Evolutionary conservation across 495 filamentous ascomycete genomes (phyloP).

Genomic region (Aspergillus affinis): DNA sequence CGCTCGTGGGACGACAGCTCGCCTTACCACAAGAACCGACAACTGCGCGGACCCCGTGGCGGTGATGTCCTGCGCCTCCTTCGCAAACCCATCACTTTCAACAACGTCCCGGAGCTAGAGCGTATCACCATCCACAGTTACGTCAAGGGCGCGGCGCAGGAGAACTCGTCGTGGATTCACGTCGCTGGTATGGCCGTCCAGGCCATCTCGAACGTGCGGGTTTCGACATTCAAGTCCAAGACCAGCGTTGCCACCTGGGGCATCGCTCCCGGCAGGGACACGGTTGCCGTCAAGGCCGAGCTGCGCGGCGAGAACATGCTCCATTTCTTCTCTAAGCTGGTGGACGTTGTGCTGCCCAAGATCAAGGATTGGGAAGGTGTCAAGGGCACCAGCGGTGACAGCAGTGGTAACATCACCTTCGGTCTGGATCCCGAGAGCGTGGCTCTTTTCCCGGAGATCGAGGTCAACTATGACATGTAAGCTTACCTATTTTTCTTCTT

Average conservation of each 20-base stretch:
- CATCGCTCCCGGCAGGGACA: constrained; percentile 50
- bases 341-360: constrained; percentile 85
- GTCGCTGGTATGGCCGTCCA: constrained; percentile 81
- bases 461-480: constrained; percentile 87
- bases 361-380: constrained; percentile 95
- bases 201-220: constrained; percentile 78
- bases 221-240: constrained; percentile 65
- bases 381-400: constrained; percentile 73
- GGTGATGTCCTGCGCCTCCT: constrained; percentile 65
- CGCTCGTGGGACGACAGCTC: constrained; percentile 86
- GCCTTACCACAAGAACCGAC: constrained; percentile 90
- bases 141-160: constrained; percentile 57
- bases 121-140: constrained; percentile 80
- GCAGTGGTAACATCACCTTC: constrained; percentile 81
- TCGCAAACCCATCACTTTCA: constrained; percentile 75
- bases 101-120: constrained; percentile 78
- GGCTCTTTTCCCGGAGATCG: constrained; percentile 85
- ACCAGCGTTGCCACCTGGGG: constrained; percentile 65
- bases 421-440: constrained; percentile 72
- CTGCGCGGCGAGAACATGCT: constrained; percentile 78
- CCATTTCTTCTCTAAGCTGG: constrained; percentile 79
- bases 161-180: constrained; percentile 67
- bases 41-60: constrained; percentile 78
- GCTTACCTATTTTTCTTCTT: constrained; percentile 30
- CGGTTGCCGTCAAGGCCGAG: constrained; percentile 64